phyloP scores from a whole-genome alignment of 1,139 yeast genomes.

The Pichiaceae sp. region DNA sequence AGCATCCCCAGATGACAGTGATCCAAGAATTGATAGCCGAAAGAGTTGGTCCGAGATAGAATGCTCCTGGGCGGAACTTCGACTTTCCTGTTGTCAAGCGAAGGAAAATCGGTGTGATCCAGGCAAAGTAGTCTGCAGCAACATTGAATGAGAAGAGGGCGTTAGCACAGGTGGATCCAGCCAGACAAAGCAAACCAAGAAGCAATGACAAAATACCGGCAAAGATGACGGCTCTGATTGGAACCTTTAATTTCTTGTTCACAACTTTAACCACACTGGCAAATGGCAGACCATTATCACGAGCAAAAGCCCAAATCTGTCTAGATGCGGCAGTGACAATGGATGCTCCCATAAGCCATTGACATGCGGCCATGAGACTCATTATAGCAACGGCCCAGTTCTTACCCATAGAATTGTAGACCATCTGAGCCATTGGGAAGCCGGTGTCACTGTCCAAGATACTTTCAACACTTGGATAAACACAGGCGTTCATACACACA shows the following conservation, averaged over 20 bases:
- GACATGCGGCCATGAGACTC: constrained; percentile 53
- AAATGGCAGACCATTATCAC: constrained; percentile 40
- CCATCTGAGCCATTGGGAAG: constrained; percentile 57
- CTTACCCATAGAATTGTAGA: constrained; percentile 58
- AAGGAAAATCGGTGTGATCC: constrained; percentile 35
- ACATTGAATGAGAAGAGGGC: constrained; percentile 37
- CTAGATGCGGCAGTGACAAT: constrained; percentile 40
- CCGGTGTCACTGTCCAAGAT: constrained; percentile 39
- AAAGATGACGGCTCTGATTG: constrained; percentile 48
- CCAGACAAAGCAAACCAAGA: constrained; percentile 25
- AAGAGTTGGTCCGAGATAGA: constrained; percentile 20
- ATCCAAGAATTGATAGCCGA: constrained; percentile 26
- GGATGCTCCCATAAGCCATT: constrained; percentile 56
- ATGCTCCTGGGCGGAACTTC: constrained; percentile 24
- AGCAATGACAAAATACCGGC: constrained; percentile 40
- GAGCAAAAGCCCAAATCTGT: constrained; percentile 40
- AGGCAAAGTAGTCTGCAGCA: constrained; percentile 34
- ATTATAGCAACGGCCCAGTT: constrained; percentile 63
- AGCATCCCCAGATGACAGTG: constrained; percentile 28
- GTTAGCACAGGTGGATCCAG: constrained; percentile 26
- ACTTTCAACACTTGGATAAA: constrained; percentile 39
- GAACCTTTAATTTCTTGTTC: constrained; percentile 42
- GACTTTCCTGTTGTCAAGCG: constrained; percentile 31
- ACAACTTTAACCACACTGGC: constrained; percentile 41
- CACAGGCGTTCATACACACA: constrained; percentile 48